Evolutionary conservation across 768 basidiomycete genomes (phyloP).

Genomic region (Suillus lakei): DNA sequence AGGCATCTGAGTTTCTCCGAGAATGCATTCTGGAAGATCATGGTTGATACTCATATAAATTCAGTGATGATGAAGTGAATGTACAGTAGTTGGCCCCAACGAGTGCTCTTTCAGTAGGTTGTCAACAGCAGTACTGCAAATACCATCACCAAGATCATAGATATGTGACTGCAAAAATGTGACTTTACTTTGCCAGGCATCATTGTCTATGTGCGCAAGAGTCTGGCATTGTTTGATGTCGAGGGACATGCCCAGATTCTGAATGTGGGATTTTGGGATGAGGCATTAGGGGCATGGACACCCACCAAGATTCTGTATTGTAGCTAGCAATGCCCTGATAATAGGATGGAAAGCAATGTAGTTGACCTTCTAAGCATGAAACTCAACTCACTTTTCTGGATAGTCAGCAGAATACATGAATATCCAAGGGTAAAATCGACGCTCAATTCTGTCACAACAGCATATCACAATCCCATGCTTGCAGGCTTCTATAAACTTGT

Average conservation of each 20-base stretch:
- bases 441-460: slow-evolving; percentile 15
- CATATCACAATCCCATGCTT: slow-evolving; percentile 13
- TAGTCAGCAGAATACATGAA: slow-evolving; percentile 40
- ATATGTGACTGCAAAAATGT: slow-evolving; percentile 13
- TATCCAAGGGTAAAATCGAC: slow-evolving; percentile 26
- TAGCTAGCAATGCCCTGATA: slow-evolving; percentile 26
- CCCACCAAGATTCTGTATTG: slow-evolving; percentile 23
- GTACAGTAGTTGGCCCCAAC: slow-evolving; percentile 25
- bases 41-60: background rate
- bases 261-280: slow-evolving; percentile 17
- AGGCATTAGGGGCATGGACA: slow-evolving; percentile 36
- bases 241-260: slow-evolving; percentile 9
- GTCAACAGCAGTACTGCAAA: slow-evolving; percentile 19
- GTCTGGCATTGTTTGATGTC: slow-evolving; percentile 13
- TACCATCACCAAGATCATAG: slow-evolving; percentile 18
- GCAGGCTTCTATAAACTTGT: no score
- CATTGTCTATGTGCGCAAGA: slow-evolving; percentile 8
- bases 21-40: slow-evolving; percentile 35
- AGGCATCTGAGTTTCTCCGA: slow-evolving; percentile 14
- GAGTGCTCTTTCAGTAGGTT: slow-evolving; percentile 18
- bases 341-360: background rate
- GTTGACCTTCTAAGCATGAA: background rate
- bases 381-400: slow-evolving; percentile 36
- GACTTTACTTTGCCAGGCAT: background rate
- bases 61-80: background rate